Conservation (phyloP, 441 rosid species). For the Croton laevigatus region DNA sequence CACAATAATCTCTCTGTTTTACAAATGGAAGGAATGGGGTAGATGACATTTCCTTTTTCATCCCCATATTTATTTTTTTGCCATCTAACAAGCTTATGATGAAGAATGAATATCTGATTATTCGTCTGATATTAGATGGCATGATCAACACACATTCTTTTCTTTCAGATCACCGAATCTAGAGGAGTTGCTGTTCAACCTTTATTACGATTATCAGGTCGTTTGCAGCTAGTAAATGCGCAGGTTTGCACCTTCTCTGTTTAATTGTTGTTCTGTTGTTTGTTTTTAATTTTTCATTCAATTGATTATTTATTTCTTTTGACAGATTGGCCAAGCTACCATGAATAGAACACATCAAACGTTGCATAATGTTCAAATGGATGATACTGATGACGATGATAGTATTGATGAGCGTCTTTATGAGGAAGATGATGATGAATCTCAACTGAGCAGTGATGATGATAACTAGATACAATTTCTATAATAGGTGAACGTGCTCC, state of each 20-base stretch:
- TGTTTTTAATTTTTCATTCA: slow-evolving; percentile 4
- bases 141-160: slow-evolving; percentile 16
- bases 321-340: slow-evolving; percentile 66
- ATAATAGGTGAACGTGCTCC: slow-evolving; percentile 1
- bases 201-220: slow-evolving; percentile 68
- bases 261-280: slow-evolving; percentile 8
- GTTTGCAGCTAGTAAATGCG: slow-evolving; percentile 69
- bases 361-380: slow-evolving; percentile 31
- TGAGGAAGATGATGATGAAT: slow-evolving; percentile 6
- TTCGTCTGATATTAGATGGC: neutral
- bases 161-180: slow-evolving; percentile 51
- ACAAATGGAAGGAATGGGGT: neutral
- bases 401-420: slow-evolving; percentile 1
- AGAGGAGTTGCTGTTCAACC: slow-evolving; percentile 65
- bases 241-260: slow-evolving; percentile 46
- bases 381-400: slow-evolving; percentile 39
- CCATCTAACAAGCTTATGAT: neutral
- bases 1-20: neutral
- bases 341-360: slow-evolving; percentile 31
- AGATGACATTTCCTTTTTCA: neutral
- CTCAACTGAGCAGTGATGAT: slow-evolving; percentile 7
- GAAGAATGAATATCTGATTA: neutral
- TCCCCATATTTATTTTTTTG: neutral
- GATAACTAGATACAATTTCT: neutral
- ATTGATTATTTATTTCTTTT: neutral